Percentiles rank a stretch among this genome's conserved stretches.
Evolutionary conservation across 352 stramenopile genomes (phyloP).

Genomic region (Phytophthora syringae): DNA sequence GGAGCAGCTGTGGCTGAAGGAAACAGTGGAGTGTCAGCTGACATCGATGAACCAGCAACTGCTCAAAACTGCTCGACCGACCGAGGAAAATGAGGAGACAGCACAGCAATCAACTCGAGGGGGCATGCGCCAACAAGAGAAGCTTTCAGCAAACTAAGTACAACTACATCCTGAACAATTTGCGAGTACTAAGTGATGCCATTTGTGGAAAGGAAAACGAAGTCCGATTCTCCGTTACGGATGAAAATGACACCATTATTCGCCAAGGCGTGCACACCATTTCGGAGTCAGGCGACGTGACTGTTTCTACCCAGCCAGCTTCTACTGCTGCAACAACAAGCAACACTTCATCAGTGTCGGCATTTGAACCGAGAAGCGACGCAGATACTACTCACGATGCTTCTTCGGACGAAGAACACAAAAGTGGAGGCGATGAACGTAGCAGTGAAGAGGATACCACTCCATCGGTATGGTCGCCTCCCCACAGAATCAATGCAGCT

Average conservation of each 20-base stretch:
- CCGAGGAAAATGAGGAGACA: slow-evolving; percentile 1
- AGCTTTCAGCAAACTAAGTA: slow-evolving; percentile 40
- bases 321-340: neutral
- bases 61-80: slow-evolving; percentile 7
- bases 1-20: slow-evolving; percentile 89
- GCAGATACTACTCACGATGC: slow-evolving; percentile 18
- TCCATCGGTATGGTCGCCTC: no score
- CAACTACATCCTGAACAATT: slow-evolving; percentile 48
- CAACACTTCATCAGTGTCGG: neutral
- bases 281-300: slow-evolving; percentile 21
- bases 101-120: slow-evolving; percentile 25
- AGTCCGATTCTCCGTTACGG: slow-evolving; percentile 43
- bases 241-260: slow-evolving; percentile 34
- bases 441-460: slow-evolving; percentile 6
- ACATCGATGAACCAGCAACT: slow-evolving; percentile 22
- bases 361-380: neutral
- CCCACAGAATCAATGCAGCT: no score
- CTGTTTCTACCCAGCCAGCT: slow-evolving; percentile 6
- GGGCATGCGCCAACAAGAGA: slow-evolving; percentile 35
- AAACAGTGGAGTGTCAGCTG: slow-evolving; percentile 77
- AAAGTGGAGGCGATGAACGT: neutral
- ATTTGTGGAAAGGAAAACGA: slow-evolving; percentile 37
- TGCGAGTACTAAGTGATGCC: slow-evolving; percentile 35
- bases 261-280: slow-evolving; percentile 39
- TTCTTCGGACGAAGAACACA: slow-evolving; percentile 24